These are phyloP conservation scores for Styphnolobium japonicum DNA, from an alignment of 306 rosid genomes.

Conservation along the genomic window DNA sequence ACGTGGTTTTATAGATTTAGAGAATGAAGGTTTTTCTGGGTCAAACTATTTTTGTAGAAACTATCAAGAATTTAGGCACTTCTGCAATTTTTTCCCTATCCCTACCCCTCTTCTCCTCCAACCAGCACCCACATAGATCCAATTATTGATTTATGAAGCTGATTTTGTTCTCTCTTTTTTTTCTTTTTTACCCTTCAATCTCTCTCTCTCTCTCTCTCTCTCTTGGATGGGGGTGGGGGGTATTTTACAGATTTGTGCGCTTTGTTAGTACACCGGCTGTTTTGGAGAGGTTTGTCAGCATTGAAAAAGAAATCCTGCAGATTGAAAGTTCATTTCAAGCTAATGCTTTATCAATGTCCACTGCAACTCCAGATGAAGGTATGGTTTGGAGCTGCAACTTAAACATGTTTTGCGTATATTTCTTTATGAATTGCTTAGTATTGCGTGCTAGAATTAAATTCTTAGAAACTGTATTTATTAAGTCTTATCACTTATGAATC, in stretches of 20 bases:
- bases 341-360: slow-evolving; percentile 34
- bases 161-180: slow-evolving; percentile 10
- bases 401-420: slow-evolving; percentile 15
- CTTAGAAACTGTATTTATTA: not conserved
- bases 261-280: slow-evolving; percentile 71
- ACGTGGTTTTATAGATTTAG: not conserved
- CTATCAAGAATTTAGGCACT: not conserved
- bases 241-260: slow-evolving; percentile 60
- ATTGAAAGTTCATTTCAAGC: slow-evolving; percentile 52
- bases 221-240: not conserved
- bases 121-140: not conserved
- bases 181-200: not conserved
- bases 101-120: not conserved
- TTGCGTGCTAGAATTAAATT: slow-evolving; percentile 10
- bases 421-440: not conserved
- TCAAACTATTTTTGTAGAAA: not conserved
- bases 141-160: not conserved
- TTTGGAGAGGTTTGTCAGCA: slow-evolving; percentile 64
- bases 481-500: not conserved
- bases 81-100: not conserved
- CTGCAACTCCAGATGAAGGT: slow-evolving; percentile 37
- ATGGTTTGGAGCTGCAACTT: slow-evolving; percentile 11
- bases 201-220: not conserved
- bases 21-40: not conserved
- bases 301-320: slow-evolving; percentile 65